Evolutionary conservation across 2,329 filamentous ascomycete species (phyloP).

Genomic region (Fusarium tanahbumbuense): DNA sequence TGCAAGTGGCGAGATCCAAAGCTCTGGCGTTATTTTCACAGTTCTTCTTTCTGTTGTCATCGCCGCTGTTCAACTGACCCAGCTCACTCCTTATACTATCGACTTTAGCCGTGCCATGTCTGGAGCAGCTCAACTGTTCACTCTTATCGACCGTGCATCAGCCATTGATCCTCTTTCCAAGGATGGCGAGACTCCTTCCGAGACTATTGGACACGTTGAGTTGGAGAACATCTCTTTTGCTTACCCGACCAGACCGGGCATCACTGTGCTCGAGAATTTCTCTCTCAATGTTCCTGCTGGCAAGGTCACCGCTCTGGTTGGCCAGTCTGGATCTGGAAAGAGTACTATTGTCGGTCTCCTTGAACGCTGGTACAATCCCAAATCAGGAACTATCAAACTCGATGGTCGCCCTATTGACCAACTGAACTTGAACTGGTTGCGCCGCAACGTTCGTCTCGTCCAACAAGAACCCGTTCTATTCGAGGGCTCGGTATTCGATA

Average conservation of each 20-base stretch:
- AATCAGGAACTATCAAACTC: conserved; percentile 51
- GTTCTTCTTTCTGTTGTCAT: conserved; percentile 56
- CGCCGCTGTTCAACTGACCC: conserved; percentile 52
- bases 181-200: conserved; percentile 47
- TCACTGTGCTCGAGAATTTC: conserved; percentile 56
- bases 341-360: conserved; percentile 55
- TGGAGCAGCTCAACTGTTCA: conserved; percentile 52
- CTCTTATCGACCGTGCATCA: conserved; percentile 54
- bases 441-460: conserved; percentile 53
- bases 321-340: conserved; percentile 54
- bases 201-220: conserved; percentile 51
- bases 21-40: conserved; percentile 56
- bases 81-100: conserved; percentile 53
- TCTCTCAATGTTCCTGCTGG: conserved; percentile 57
- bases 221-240: conserved; percentile 57
- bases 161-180: conserved; percentile 52
- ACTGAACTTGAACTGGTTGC: conserved; percentile 55
- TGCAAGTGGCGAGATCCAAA: conserved; percentile 51
- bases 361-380: conserved; percentile 55
- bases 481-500: conserved; percentile 63
- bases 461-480: conserved; percentile 60
- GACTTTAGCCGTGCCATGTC: conserved; percentile 55
- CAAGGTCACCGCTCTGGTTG: conserved; percentile 58
- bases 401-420: conserved; percentile 51
- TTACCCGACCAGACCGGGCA: conserved; percentile 59